Percentiles rank a stretch among this genome's conserved stretches.
Conservation (phyloP, 495 filamentous ascomycete genomes). For the Penicillium tannophilum region DNA sequence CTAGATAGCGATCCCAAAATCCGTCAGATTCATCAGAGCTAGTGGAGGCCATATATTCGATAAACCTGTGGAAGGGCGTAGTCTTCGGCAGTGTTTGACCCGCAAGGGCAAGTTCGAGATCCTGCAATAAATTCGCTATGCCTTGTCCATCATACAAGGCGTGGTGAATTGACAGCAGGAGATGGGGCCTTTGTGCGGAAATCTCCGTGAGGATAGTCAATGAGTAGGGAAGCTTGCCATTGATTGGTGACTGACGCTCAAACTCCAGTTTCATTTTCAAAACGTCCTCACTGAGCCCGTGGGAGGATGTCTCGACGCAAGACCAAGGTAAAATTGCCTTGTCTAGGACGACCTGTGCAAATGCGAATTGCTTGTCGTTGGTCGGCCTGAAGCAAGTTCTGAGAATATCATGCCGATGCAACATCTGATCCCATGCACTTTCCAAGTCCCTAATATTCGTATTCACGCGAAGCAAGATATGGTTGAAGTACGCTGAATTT, state of each 20-base stretch:
- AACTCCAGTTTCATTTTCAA: conserved; percentile 25
- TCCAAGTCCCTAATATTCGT: conserved; percentile 43
- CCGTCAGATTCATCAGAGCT: conserved; percentile 43
- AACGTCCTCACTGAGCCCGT: conserved; percentile 22
- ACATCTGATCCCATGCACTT: conserved; percentile 51
- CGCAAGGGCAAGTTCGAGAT: conserved; percentile 57
- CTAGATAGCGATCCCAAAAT: conserved; percentile 64
- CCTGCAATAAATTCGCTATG: conserved; percentile 62
- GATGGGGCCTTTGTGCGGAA: conserved; percentile 15
- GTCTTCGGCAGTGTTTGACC: conserved; percentile 42
- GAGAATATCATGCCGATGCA: conserved; percentile 62
- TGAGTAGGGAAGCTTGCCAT: conserved; percentile 32
- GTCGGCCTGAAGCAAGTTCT: conserved; percentile 64
- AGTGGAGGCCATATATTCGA: conserved; percentile 46
- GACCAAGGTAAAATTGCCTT: conserved; percentile 27
- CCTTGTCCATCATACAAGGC: conserved; percentile 80
- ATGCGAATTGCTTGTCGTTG: conserved; percentile 48
- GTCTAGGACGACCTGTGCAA: conserved; percentile 60
- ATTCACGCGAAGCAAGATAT: conserved; percentile 50
- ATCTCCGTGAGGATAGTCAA: conserved; percentile 25
- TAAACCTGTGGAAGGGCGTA: conserved; percentile 38
- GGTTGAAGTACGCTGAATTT: conserved; percentile 55
- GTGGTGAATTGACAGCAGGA: conserved; percentile 73
- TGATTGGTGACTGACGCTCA: conserved; percentile 23
- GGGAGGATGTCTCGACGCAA: conserved; percentile 13